A percentile compares a stretch with the other conserved stretches of the same genome.
These are phyloP conservation scores for Posidonia australis DNA, from an alignment of 106 monocot genomes.

Conservation along the genomic window DNA sequence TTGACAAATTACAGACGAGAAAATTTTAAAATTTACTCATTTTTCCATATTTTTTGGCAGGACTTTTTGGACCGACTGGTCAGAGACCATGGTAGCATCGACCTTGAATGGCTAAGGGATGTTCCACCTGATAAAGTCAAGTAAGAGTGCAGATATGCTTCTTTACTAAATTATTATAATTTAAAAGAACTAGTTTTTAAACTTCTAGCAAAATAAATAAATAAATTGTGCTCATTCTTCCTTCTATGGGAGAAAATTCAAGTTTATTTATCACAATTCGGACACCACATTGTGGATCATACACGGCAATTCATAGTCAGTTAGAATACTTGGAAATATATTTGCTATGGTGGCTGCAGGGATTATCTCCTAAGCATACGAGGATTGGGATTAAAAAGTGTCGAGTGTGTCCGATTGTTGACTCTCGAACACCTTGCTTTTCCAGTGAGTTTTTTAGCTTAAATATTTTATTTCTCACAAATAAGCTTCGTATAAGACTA, in stretches of 20 bases:
- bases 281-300: no score
- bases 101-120: slow-evolving; percentile 85
- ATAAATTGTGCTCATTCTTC: no score
- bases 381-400: slow-evolving; percentile 83
- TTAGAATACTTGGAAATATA: background rate
- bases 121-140: slow-evolving; percentile 61
- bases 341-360: slow-evolving; percentile 33
- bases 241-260: no score
- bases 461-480: no score
- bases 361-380: slow-evolving; percentile 69
- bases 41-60: slow-evolving; percentile 20
- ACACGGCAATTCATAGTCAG: no score
- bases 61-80: slow-evolving; percentile 55
- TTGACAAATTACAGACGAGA: background rate
- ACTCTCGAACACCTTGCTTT: slow-evolving; percentile 72
- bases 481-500: no score
- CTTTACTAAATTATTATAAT: no score
- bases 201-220: no score
- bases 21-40: background rate
- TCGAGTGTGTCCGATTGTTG: slow-evolving; percentile 71
- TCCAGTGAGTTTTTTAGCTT: slow-evolving; percentile 33
- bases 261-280: no score
- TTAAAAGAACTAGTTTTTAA: no score
- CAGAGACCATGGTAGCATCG: slow-evolving; percentile 66
- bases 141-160: slow-evolving; percentile 28